phyloP scores from a whole-genome alignment of 1,284 basidiomycete species.

The Tilletia caries region DNA sequence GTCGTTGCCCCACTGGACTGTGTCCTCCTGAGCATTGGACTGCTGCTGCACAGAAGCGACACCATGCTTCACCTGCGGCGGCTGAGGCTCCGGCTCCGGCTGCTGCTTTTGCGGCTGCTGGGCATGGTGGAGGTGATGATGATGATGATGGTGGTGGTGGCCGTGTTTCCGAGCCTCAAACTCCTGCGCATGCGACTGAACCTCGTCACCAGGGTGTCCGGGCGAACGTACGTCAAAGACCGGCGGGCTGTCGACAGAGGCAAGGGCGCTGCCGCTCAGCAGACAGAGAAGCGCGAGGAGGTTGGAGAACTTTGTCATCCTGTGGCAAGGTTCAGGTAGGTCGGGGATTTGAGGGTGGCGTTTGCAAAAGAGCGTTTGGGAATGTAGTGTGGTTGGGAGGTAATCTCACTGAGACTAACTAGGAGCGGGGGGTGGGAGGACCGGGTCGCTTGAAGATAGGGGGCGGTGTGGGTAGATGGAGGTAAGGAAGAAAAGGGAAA shows the following conservation, averaged over 20 bases:
- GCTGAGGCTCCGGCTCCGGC: background rate
- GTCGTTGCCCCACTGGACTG: constrained; percentile 2
- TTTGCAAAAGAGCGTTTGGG: background rate
- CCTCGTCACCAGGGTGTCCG: background rate
- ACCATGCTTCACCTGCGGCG: background rate
- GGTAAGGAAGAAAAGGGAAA: background rate
- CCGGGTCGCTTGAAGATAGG: too few relatives aligned
- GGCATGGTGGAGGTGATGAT: background rate
- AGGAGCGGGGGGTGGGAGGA: too few relatives aligned
- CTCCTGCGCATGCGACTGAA: background rate
- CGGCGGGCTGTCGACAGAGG: too few relatives aligned
- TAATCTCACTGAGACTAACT: too few relatives aligned
- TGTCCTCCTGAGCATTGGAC: background rate
- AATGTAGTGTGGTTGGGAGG: background rate
- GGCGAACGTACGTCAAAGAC: background rate
- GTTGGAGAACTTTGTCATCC: too few relatives aligned
- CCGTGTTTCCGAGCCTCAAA: constrained; percentile 3
- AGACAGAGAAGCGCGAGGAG: too few relatives aligned
- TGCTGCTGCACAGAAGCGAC: background rate
- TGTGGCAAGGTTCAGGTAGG: too few relatives aligned
- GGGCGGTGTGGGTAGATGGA: too few relatives aligned
- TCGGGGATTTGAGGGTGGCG: background rate
- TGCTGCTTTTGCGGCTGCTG: background rate
- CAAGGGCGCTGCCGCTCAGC: too few relatives aligned
- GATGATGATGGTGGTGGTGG: constrained; percentile 2